Base-by-base conservation (phyloP, 2,329 filamentous ascomycete species). In the Albifimbria verrucaria region DNA sequence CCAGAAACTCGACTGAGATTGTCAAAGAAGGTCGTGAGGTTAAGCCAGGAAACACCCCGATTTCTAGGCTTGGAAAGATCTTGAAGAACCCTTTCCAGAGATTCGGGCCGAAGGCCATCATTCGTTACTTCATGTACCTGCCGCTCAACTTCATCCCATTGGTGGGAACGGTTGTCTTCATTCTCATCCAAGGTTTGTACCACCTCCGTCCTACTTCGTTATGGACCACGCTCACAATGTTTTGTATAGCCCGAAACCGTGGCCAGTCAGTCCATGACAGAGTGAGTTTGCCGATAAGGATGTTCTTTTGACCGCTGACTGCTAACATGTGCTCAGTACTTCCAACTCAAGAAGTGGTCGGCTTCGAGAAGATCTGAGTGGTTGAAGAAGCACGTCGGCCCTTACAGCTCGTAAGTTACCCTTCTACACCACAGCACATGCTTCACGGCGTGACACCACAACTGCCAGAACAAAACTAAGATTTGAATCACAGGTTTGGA, bases 91-190 rank as follows among this genome's bases (percentile, higher is more conserved):
- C 82, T 0, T 83, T 86, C 59, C 72, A 77, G 21, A 77, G 76
- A 56, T 83, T 82, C 60, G 79, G 78, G 24, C 77, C 78, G 24
- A 82, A 77, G 62, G 85, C 87, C 7, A 71, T 96, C 44, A 74
- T 96, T 39, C 79, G 90, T 55, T 93, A 93, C 63, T 67, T 96
- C 57, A 82, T 97, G 73, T 94, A 95, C 67, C 77, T 96, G 42
- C 92, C 93, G 11, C 79, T 97, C 55, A 97, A 97, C 74, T 92
- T 96, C 67, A 92, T 97, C 50, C 93, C 93, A 0, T 80, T 97
- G 1, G 83, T 96, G 18, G 93, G 93, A 6, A 96, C 92, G 0
- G 75, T 86, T 7, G 74, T 92, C 4, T 97, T 96, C 69, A 80
- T 97, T 28, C 68, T 88, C 24, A 68, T 95, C 17, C 91, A 96